Conservation (phyloP, 2,329 filamentous ascomycete species). For the Cadophora sp. region DNA sequence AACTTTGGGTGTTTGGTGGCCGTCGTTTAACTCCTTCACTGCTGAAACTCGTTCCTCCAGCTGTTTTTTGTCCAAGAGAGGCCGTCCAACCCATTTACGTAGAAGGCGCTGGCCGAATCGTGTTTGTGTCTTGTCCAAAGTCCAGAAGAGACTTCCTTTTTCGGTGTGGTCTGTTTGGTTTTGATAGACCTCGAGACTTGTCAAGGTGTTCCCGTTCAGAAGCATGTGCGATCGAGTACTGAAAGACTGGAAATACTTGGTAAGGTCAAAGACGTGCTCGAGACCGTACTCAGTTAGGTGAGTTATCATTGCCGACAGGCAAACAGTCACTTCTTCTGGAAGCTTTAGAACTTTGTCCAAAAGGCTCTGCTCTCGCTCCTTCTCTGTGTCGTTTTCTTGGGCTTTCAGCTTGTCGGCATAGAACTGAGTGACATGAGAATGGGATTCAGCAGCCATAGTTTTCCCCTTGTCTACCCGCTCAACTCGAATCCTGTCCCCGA, state of each 20-base stretch:
- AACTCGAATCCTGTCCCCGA: constrained; percentile 87
- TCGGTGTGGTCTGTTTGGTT: constrained; percentile 88
- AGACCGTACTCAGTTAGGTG: constrained; percentile 92
- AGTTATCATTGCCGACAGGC: constrained; percentile 94
- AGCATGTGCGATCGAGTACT: constrained; percentile 95
- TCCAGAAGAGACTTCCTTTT: constrained; percentile 94
- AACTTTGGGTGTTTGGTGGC: constrained; percentile 68
- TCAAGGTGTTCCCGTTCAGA: constrained; percentile 91
- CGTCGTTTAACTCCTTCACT: constrained; percentile 82
- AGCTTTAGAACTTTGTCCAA: constrained; percentile 87
- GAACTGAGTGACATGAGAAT: constrained; percentile 89
- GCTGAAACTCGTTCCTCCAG: constrained; percentile 83
- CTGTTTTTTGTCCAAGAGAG: constrained; percentile 75
- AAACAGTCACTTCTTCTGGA: constrained; percentile 86
- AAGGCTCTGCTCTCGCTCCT: constrained; percentile 66
- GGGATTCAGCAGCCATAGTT: constrained; percentile 82
- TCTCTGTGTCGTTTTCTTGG: constrained; percentile 53
- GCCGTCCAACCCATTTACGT: constrained; percentile 93
- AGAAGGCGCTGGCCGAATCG: constrained; percentile 87
- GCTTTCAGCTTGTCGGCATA: constrained; percentile 86
- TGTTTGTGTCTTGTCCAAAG: constrained; percentile 89
- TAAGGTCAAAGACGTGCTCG: constrained; percentile 94
- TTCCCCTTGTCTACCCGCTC: constrained; percentile 79
- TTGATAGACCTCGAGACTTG: constrained; percentile 92
- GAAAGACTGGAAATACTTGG: constrained; percentile 97